Percentiles rank a stretch among this genome's conserved stretches.
Evolutionary conservation across 768 basidiomycete species (phyloP).

Genomic region (Harrya chromipes): DNA sequence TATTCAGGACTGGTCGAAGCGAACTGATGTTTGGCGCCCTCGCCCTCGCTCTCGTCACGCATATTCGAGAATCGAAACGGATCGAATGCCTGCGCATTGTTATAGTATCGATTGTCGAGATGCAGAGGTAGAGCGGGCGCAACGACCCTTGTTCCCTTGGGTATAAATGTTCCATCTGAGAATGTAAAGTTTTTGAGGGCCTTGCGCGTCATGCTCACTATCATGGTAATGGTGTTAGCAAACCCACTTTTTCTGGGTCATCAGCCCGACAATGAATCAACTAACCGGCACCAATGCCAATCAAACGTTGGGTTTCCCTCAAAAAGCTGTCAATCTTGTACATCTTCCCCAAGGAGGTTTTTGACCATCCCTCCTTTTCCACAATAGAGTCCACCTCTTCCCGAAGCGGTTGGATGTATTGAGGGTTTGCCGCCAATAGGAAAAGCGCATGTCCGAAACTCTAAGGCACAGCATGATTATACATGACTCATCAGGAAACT

Average conservation of each 20-base stretch:
- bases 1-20: conserved; percentile 32
- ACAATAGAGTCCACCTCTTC: too few relatives aligned
- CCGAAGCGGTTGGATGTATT: too few relatives aligned
- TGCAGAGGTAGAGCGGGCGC: conserved; percentile 23
- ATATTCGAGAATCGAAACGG: conserved; percentile 41
- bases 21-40: conserved; percentile 34
- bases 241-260: background rate
- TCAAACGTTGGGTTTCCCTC: conserved; percentile 31
- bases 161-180: conserved; percentile 35
- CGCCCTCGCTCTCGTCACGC: conserved; percentile 32
- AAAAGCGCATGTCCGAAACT: conserved; percentile 33
- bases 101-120: conserved; percentile 22
- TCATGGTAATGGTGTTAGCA: background rate
- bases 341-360: conserved; percentile 25
- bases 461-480: conserved; percentile 4
- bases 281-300: conserved; percentile 25
- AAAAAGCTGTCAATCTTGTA: conserved; percentile 39
- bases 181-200: conserved; percentile 20
- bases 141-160: conserved; percentile 27
- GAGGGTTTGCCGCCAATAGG: conserved; percentile 27
- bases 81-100: conserved; percentile 18
- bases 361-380: conserved; percentile 1
- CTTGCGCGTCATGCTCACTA: conserved; percentile 29
- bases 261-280: background rate
- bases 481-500: background rate